phyloP scores from a whole-genome alignment of 2,329 filamentous ascomycete species.

The Macrophomina phaseolina region DNA sequence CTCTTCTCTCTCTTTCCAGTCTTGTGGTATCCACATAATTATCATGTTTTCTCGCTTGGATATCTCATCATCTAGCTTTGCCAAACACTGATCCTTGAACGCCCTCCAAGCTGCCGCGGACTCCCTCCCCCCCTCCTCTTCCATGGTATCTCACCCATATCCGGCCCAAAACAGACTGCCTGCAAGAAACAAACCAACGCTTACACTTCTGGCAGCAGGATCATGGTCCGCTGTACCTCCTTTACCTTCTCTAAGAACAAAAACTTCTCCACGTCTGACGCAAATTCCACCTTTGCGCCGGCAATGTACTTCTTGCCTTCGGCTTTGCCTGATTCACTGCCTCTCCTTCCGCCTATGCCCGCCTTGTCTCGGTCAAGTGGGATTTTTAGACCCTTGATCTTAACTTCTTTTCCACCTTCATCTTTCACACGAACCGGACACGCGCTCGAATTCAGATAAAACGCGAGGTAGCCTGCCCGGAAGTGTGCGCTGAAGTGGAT shows the following conservation, averaged over 20 bases:
- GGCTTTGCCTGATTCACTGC: conserved; percentile 28
- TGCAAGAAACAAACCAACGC: neutral
- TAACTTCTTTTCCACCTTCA: conserved; percentile 46
- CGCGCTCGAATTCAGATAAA: conserved; percentile 50
- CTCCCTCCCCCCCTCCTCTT: no score
- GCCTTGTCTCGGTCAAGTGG: conserved; percentile 34
- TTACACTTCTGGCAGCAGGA: conserved; percentile 46
- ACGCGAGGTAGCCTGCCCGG: conserved; percentile 50
- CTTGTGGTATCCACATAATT: neutral
- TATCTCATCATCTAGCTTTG: conserved; percentile 2
- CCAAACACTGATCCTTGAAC: neutral
- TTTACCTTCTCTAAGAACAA: conserved; percentile 47
- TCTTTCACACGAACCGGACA: conserved; percentile 49
- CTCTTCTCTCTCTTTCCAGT: neutral
- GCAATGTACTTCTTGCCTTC: conserved; percentile 48
- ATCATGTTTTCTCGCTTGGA: neutral
- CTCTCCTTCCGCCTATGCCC: neutral
- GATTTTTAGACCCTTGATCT: conserved; percentile 51
- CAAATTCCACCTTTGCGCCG: conserved; percentile 52
- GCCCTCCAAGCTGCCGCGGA: neutral
- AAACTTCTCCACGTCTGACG: conserved; percentile 48
- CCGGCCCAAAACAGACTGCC: no score
- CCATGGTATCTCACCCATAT: neutral
- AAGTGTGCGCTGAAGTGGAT: conserved; percentile 54
- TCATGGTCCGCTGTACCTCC: conserved; percentile 45